These are phyloP conservation scores for Lanzia echinophila DNA, from an alignment of 2,329 filamentous ascomycete species.

Conservation along the genomic window DNA sequence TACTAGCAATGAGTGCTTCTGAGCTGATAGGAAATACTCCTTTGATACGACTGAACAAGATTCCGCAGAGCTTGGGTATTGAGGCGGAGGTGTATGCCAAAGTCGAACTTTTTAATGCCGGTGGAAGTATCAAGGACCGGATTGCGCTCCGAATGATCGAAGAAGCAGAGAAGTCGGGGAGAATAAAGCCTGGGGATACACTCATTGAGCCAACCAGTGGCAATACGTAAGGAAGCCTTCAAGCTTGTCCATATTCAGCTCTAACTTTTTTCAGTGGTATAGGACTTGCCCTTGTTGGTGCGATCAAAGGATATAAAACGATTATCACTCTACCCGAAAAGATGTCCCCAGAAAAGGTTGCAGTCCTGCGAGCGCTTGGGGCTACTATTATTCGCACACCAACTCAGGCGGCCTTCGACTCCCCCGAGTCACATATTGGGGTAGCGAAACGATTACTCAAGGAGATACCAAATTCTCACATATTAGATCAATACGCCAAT, in stretches of 20 bases:
- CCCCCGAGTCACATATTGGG: constrained; percentile 93
- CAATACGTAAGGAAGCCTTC: constrained; percentile 58
- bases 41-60: constrained; percentile 87
- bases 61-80: constrained; percentile 85
- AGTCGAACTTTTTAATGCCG: constrained; percentile 88
- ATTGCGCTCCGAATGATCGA: constrained; percentile 98
- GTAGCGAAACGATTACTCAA: constrained; percentile 85
- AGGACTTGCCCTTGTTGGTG: constrained; percentile 85
- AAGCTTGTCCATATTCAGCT: background rate
- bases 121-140: constrained; percentile 88
- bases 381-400: constrained; percentile 97
- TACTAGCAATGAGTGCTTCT: constrained; percentile 54
- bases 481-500: constrained; percentile 94
- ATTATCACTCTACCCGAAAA: constrained; percentile 99
- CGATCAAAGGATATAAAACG: constrained; percentile 95
- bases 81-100: constrained; percentile 87
- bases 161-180: constrained; percentile 81
- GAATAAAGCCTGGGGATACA: constrained; percentile 95
- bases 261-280: constrained; percentile 55
- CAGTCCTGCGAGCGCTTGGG: constrained; percentile 85
- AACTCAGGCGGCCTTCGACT: constrained; percentile 90
- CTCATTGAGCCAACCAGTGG: constrained; percentile 97
- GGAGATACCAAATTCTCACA: constrained; percentile 94
- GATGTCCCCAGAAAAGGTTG: constrained; percentile 98
- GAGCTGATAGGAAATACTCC: constrained; percentile 94